These are phyloP conservation scores for Epichloe typhina DNA, from an alignment of 2,329 filamentous ascomycete genomes.

Conservation along the genomic window DNA sequence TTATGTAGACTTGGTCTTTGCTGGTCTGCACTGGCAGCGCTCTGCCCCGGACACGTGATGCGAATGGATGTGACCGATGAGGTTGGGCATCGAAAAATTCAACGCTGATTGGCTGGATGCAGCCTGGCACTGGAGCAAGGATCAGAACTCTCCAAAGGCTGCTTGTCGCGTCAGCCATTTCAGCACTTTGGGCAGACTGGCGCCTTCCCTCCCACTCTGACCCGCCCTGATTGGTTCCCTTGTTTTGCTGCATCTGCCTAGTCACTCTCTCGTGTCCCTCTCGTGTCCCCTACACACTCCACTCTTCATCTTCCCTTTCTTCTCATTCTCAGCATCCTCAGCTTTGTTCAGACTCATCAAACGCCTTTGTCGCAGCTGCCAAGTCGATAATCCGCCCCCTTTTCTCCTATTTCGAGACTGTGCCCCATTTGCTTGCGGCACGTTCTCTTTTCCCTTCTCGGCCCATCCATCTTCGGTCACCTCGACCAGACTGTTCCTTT, in stretches of 20 bases:
- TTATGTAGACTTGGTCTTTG: no score
- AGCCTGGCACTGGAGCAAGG: no score
- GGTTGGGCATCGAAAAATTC: no score
- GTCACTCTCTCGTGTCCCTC: not conserved
- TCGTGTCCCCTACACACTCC: no score
- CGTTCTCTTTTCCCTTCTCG: not conserved
- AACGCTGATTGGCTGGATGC: no score
- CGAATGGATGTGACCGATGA: no score
- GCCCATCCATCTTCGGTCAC: not conserved
- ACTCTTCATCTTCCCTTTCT: not conserved
- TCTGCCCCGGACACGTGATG: no score
- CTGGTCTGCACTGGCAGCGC: no score
- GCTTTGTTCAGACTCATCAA: not conserved
- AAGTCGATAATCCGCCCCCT: not conserved
- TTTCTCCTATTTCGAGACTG: not conserved
- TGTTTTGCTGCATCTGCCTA: constrained; percentile 1
- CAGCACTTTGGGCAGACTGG: not conserved
- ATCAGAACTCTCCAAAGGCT: no score
- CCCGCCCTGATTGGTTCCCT: not conserved
- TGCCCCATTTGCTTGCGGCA: not conserved
- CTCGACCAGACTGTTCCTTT: constrained; percentile 3
- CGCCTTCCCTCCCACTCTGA: not conserved
- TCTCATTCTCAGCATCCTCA: constrained; percentile 1
- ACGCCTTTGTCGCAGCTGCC: not conserved
- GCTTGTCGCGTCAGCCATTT: not conserved